Conservation (phyloP, 257 asterid genomes). For the Scutellaria baicalensis region DNA sequence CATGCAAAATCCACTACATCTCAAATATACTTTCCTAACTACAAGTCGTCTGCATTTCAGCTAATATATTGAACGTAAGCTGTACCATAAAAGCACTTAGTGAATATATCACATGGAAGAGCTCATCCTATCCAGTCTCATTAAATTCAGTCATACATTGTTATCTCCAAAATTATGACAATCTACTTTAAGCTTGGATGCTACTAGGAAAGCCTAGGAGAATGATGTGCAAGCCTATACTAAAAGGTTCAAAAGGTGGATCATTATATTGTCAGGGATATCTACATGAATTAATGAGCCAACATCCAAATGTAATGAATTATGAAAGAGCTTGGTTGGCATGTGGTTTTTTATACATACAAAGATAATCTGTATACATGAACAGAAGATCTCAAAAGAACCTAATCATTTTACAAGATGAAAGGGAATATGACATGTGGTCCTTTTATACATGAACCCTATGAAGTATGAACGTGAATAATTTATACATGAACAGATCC, state of each 20-base stretch:
- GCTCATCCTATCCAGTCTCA: background rate
- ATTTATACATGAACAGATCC: background rate
- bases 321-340: background rate
- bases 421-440: background rate
- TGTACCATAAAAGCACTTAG: background rate
- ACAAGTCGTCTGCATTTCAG: background rate
- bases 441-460: background rate
- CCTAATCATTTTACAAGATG: background rate
- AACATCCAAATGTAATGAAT: background rate
- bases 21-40: background rate
- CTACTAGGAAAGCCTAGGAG: background rate
- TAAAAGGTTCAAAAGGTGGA: background rate
- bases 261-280: background rate
- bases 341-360: background rate
- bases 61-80: background rate
- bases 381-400: background rate
- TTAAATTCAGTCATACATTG: background rate
- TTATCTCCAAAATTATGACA: background rate
- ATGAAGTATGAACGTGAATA: no score
- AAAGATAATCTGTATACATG: background rate
- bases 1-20: slow-evolving; percentile 3
- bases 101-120: slow-evolving; percentile 1
- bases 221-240: background rate
- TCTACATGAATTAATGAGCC: background rate
- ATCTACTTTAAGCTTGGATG: background rate